Percentiles rank a stretch among this genome's conserved stretches.
Conservation (phyloP, 1,284 basidiomycete genomes). For the Kalmanozyma brasiliensis region DNA sequence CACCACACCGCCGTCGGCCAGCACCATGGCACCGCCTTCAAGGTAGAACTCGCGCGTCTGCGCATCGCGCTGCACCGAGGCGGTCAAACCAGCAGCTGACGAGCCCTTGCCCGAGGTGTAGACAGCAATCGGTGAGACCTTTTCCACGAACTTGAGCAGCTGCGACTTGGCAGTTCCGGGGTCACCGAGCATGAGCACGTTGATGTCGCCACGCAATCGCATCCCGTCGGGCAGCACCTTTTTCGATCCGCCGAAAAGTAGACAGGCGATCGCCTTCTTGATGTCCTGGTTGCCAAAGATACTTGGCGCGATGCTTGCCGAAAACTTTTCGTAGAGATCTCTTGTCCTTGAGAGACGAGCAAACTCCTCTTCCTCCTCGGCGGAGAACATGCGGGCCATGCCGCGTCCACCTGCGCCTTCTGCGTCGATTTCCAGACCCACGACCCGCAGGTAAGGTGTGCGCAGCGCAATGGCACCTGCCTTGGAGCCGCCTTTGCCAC, state of each 20-base stretch:
- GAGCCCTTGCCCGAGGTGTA: conserved; percentile 99
- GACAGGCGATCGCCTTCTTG: conserved; percentile 94
- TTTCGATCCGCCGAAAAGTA: conserved; percentile 97
- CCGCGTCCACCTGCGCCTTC: conserved; percentile 73
- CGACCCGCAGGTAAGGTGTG: conserved; percentile 91
- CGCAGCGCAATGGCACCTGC: conserved; percentile 78
- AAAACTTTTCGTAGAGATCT: conserved; percentile 92
- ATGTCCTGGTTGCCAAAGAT: conserved; percentile 97
- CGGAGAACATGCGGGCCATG: conserved; percentile 79
- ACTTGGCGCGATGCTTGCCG: conserved; percentile 93
- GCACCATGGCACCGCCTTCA: conserved; percentile 98
- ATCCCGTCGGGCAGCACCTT: conserved; percentile 97
- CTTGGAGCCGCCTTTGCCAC: conserved; percentile 68
- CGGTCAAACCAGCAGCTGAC: conserved; percentile 96
- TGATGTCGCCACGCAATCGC: conserved; percentile 96
- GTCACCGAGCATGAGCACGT: conserved; percentile 93
- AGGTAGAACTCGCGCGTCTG: conserved; percentile 96
- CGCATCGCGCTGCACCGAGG: conserved; percentile 93
- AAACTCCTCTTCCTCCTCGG: conserved; percentile 98
- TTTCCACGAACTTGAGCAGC: conserved; percentile 97
- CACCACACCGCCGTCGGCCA: conserved; percentile 97
- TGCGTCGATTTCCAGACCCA: conserved; percentile 88
- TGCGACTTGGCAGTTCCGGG: conserved; percentile 99
- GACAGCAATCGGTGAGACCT: conserved; percentile 95
- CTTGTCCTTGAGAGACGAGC: conserved; percentile 87